phyloP scores from a whole-genome alignment of 2,329 filamentous ascomycete genomes.

The Thyridium curvatum region DNA sequence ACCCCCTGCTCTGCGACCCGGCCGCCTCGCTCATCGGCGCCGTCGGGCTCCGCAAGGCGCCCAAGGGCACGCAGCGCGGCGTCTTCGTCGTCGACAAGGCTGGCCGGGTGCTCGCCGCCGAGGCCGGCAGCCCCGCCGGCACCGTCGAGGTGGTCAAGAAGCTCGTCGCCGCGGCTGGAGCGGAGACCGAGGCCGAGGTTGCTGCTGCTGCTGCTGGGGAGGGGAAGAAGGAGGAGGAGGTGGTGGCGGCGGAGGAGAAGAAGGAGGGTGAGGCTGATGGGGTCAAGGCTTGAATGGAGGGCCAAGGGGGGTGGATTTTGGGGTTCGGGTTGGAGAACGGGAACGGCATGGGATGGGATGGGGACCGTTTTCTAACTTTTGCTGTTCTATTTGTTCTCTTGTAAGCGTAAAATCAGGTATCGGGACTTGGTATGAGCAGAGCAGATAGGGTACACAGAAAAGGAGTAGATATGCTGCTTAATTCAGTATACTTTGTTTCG shows the following conservation, averaged over 20 bases:
- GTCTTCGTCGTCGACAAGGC: constrained; percentile 82
- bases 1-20: constrained; percentile 81
- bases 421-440: not conserved
- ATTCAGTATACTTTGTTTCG: too few species aligned
- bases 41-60: constrained; percentile 83
- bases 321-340: too few species aligned
- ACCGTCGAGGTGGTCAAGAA: constrained; percentile 74
- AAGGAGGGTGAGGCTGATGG: constrained; percentile 19
- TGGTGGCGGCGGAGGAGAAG: constrained; percentile 18
- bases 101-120: constrained; percentile 65
- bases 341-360: too few species aligned
- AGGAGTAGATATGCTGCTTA: too few species aligned
- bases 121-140: constrained; percentile 69
- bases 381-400: too few species aligned
- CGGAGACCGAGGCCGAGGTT: constrained; percentile 18
- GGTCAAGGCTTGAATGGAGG: too few species aligned
- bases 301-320: too few species aligned
- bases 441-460: not conserved
- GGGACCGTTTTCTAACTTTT: not conserved
- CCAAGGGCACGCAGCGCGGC: constrained; percentile 75
- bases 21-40: constrained; percentile 68
- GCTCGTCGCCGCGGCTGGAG: constrained; percentile 45
- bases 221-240: constrained; percentile 19
- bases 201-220: constrained; percentile 11
- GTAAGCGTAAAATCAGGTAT: not conserved